phyloP scores from a whole-genome alignment of 2,329 filamentous ascomycete genomes.

The Fusarium sp. region DNA sequence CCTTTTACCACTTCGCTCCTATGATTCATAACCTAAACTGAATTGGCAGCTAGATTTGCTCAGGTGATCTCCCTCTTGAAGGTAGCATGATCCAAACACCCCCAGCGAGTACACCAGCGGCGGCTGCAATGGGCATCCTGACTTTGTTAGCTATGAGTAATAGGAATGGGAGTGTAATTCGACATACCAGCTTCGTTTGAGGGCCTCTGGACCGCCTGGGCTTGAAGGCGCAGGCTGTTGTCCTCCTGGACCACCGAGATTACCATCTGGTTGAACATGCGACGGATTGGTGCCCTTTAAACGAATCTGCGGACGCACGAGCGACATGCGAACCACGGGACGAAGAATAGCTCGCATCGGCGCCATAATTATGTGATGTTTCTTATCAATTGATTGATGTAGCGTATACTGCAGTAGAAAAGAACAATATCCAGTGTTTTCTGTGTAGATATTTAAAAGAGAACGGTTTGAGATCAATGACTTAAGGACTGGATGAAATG shows the following conservation, averaged over 20 bases:
- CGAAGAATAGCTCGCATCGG: conserved; percentile 33
- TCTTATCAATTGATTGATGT: background rate
- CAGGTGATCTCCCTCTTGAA: conserved; percentile 19
- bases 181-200: conserved; percentile 53
- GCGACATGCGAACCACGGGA: conserved; percentile 38
- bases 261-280: conserved; percentile 15
- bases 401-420: background rate
- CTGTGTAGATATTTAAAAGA: conserved; percentile 3
- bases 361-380: conserved; percentile 20
- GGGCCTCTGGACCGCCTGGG: conserved; percentile 49
- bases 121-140: conserved; percentile 51
- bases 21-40: conserved; percentile 19
- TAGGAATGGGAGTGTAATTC: accelerated
- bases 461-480: conserved; percentile 22
- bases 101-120: conserved; percentile 45
- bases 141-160: background rate
- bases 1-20: conserved; percentile 14
- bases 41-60: conserved; percentile 23
- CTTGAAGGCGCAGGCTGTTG: conserved; percentile 49
- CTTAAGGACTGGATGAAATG: conserved; percentile 25
- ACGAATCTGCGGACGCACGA: conserved; percentile 42
- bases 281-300: conserved; percentile 10
- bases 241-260: conserved; percentile 54
- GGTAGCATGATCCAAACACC: conserved; percentile 50
- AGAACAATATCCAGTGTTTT: background rate